phyloP scores from a whole-genome alignment of 2,329 filamentous ascomycete species.

The Emmonsiellopsis sp. region DNA sequence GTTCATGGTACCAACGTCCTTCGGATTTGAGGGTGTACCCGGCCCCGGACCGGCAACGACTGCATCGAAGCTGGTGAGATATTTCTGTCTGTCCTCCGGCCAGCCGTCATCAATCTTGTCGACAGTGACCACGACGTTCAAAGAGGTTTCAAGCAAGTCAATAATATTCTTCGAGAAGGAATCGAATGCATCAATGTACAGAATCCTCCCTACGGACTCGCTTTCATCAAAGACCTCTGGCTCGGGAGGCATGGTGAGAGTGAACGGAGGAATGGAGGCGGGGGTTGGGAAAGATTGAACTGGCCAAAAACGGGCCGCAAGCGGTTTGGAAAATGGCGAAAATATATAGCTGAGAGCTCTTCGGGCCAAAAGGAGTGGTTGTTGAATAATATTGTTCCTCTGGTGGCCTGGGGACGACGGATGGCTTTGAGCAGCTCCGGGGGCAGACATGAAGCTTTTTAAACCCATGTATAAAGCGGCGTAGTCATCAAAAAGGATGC shows the following conservation, averaged over 20 bases:
- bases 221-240: not conserved
- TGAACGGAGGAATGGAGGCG: not conserved
- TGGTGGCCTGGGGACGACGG: too few relatives aligned
- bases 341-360: too few relatives aligned
- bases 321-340: too few relatives aligned
- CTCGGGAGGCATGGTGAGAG: not conserved
- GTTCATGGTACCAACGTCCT: conserved; percentile 76
- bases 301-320: too few relatives aligned
- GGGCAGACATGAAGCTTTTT: too few relatives aligned
- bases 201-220: conserved; percentile 38
- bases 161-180: conserved; percentile 96
- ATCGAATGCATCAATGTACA: conserved; percentile 94
- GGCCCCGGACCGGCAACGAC: conserved; percentile 87
- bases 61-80: conserved; percentile 60
- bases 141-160: conserved; percentile 62
- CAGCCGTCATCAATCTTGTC: conserved; percentile 57
- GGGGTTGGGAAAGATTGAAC: too few relatives aligned
- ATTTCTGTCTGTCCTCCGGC: conserved; percentile 36
- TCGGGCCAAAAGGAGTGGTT: too few relatives aligned
- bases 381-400: too few relatives aligned
- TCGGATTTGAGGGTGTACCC: conserved; percentile 60
- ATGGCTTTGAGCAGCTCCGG: too few relatives aligned
- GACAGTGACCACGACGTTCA: conserved; percentile 59
- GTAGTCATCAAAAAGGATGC: too few relatives aligned
- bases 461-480: too few relatives aligned